These are phyloP conservation scores for Quercus tomentella DNA, from an alignment of 331 rosid species.

Conservation along the genomic window DNA sequence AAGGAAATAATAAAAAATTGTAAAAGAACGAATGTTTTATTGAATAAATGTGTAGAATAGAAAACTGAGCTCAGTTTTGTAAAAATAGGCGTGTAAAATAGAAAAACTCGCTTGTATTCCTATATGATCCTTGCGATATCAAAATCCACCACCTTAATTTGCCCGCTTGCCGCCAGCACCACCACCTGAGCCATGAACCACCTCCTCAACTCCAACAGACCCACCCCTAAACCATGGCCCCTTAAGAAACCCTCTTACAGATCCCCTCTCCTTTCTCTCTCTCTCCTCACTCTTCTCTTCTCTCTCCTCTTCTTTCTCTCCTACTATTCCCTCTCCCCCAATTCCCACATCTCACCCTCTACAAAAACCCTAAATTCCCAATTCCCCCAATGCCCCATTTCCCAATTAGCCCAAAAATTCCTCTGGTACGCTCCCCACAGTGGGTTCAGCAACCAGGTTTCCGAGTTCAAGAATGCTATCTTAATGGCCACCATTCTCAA, in stretches of 20 bases:
- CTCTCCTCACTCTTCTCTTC: constrained; percentile 22
- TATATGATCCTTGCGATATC: no score
- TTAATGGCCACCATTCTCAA: constrained; percentile 64
- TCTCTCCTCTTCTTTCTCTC: constrained; percentile 37
- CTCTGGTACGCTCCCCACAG: constrained; percentile 85
- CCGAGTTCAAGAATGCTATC: constrained; percentile 70
- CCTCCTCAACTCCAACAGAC: constrained; percentile 19
- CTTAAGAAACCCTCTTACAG: constrained; percentile 31
- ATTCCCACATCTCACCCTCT: constrained; percentile 7
- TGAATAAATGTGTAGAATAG: no score
- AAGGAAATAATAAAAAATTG: no score
- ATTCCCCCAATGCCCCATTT: constrained; percentile 36
- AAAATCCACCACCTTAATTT: no score
- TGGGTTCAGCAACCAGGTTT: constrained; percentile 89
- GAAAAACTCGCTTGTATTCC: no score
- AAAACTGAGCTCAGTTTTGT: no score
- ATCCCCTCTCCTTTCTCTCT: constrained; percentile 32
- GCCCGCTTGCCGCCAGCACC: no score
- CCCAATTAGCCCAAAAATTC: constrained; percentile 38
- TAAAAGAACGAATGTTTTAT: no score
- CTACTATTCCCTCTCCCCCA: constrained; percentile 30
- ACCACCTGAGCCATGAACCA: constrained; percentile 19
- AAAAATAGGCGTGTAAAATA: no score
- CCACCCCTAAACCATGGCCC: constrained; percentile 31
- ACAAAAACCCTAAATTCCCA: not conserved